Base-by-base conservation (phyloP, 306 rosid genomes). In the Heteromeles arbutifolia region DNA sequence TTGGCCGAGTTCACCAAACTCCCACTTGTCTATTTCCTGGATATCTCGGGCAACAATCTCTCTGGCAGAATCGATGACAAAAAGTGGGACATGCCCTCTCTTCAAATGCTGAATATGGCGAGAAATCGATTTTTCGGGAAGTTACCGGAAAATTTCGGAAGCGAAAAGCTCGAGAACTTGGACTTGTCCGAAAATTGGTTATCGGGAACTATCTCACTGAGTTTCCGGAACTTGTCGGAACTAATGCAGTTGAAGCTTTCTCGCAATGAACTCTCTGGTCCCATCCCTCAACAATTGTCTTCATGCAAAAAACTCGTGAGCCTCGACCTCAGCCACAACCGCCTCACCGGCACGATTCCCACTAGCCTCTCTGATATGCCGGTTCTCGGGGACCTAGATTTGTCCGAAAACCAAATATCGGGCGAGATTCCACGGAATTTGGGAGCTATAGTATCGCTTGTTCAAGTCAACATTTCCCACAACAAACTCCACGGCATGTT, bases 81-180 rank as follows among this genome's bases (percentile, higher is more conserved):
- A 45, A 77, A 69, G 14, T 96, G 99, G 99, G 26, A 87, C 17
- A 82, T 90, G 91, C 84, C 91, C 1, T 74, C 88, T 0, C 96
- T 96, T 31, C 89, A 92, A 80, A 90, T 92, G 99, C 92, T 96
- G 31, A 92, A 76, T 75, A 82, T 96, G 44, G 91, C 89, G 7
- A 77, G 74, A 41, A 96, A 96, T 69, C 77, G 78, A 3, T 85
- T 96, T 81, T 83, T 78, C 1, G 98, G 99, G 11, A 65, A 78
- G 17, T 64, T 92, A n/a, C 94, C 99, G 17, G 79, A 52, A 48
- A 79, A 85, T 6, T 89, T 89, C 24, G 90, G 92, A 2, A 89
- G 84, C 63, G 25, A 77, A 4, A 86, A 82, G 69, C 74, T 96
- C 25, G 91, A 90, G 85, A 87, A 79, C 70, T 69, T 92, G 81